These are phyloP conservation scores for Mycena rosella DNA, from an alignment of 768 basidiomycete genomes.

Conservation along the genomic window DNA sequence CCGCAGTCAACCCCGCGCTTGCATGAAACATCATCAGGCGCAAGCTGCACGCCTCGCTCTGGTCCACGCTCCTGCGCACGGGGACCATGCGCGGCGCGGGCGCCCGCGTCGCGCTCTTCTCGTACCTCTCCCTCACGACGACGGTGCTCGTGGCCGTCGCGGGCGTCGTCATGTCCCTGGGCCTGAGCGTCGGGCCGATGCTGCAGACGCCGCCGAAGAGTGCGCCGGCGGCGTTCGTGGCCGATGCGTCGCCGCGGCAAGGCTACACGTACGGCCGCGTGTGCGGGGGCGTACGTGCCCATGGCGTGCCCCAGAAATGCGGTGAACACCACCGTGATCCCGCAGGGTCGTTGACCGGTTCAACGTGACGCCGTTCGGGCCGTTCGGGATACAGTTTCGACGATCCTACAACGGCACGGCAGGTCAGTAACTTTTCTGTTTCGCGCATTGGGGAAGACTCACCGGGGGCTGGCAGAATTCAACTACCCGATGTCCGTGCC, in stretches of 20 bases:
- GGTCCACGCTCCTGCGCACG: conserved; percentile 38
- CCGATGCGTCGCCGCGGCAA: conserved; percentile 35
- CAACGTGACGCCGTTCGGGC: conserved; percentile 38
- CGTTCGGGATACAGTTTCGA: conserved; percentile 41
- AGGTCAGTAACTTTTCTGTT: background rate
- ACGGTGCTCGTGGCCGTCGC: conserved; percentile 37
- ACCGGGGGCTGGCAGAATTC: conserved; percentile 7
- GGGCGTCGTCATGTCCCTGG: conserved; percentile 39
- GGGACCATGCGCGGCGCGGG: conserved; percentile 20
- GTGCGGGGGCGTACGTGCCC: conserved; percentile 31
- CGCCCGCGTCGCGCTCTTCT: conserved; percentile 28
- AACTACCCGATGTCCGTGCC: conserved; percentile 25
- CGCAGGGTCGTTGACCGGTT: conserved; percentile 34
- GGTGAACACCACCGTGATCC: conserved; percentile 34
- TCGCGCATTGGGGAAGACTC: too few relatives aligned
- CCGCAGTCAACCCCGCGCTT: conserved; percentile 34
- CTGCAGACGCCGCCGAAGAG: conserved; percentile 5
- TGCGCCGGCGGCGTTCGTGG: conserved; percentile 28
- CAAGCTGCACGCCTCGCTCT: conserved; percentile 38
- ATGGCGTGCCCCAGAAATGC: conserved; percentile 38
- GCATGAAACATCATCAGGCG: conserved; percentile 41
- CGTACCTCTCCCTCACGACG: conserved; percentile 29
- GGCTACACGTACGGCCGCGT: conserved; percentile 36
- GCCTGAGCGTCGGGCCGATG: conserved; percentile 35
- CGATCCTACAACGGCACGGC: conserved; percentile 34